A percentile compares a stretch with the other conserved stretches of the same genome.
phyloP scores from a whole-genome alignment of 208 protist species.

The Trypanosoma mega region DNA sequence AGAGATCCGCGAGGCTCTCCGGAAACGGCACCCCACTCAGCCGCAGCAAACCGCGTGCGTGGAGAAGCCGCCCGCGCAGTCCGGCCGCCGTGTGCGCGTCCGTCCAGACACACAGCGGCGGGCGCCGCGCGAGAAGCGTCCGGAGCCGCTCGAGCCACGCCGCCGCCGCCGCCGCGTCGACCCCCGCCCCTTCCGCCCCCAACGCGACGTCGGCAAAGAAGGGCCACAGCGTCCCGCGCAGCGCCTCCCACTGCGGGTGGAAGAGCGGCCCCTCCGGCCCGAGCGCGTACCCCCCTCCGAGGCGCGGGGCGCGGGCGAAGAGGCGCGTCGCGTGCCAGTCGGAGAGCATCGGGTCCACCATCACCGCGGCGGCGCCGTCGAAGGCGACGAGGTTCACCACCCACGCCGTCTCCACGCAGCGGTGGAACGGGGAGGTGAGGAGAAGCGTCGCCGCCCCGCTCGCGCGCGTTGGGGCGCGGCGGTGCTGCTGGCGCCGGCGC shows the following conservation, averaged over 20 bases:
- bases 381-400: slow-evolving; percentile 81
- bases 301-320: slow-evolving; percentile 52
- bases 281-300: slow-evolving; percentile 56
- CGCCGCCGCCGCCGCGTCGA: slow-evolving; percentile 21
- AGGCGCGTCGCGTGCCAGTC: slow-evolving; percentile 81
- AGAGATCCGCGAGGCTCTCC: slow-evolving; percentile 44
- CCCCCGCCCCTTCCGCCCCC: slow-evolving; percentile 26
- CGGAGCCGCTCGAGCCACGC: slow-evolving; percentile 32
- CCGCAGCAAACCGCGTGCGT: slow-evolving; percentile 2
- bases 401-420: slow-evolving; percentile 78
- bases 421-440: slow-evolving; percentile 78
- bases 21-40: slow-evolving; percentile 46
- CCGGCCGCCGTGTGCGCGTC: slow-evolving; percentile 8
- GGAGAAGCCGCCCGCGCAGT: slow-evolving; percentile 17
- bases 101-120: slow-evolving; percentile 49
- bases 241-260: slow-evolving; percentile 41
- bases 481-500: slow-evolving; percentile 40
- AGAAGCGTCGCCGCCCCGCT: slow-evolving; percentile 60
- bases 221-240: slow-evolving; percentile 36
- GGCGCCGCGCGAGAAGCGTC: slow-evolving; percentile 31
- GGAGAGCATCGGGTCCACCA: slow-evolving; percentile 69
- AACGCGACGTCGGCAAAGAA: slow-evolving; percentile 54
- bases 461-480: slow-evolving; percentile 57
- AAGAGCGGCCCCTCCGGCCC: slow-evolving; percentile 15
- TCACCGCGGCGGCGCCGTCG: slow-evolving; percentile 63